Conservation (phyloP, 768 basidiomycete species). For the Hydnomerulius pinastri region DNA sequence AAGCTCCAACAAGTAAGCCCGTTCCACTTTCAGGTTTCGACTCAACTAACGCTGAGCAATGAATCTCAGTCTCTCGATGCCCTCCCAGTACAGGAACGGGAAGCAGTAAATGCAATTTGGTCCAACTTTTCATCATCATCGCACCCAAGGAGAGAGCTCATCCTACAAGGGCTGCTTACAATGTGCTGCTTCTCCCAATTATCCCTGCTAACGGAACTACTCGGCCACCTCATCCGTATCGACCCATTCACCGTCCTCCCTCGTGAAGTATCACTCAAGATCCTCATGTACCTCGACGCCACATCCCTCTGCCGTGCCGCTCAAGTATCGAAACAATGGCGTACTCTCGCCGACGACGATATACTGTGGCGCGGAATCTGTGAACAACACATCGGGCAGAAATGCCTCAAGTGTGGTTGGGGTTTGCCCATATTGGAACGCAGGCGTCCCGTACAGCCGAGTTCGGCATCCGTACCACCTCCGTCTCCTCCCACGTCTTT, state of each 20-base stretch:
- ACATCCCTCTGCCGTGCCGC: constrained; percentile 92
- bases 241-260: constrained; percentile 93
- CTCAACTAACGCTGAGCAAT: constrained; percentile 8
- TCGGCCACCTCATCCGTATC: constrained; percentile 89
- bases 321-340: constrained; percentile 87
- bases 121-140: constrained; percentile 95
- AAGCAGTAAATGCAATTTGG: constrained; percentile 91
- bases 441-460: constrained; percentile 48
- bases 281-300: constrained; percentile 89
- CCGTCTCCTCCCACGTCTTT: constrained; percentile 26
- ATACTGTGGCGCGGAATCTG: constrained; percentile 95
- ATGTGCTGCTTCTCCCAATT: constrained; percentile 99
- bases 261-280: constrained; percentile 83
- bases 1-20: constrained; percentile 83
- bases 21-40: background rate
- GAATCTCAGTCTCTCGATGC: constrained; percentile 79
- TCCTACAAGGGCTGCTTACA: constrained; percentile 94
- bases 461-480: constrained; percentile 36
- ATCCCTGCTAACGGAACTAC: constrained; percentile 91
- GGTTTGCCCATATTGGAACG: constrained; percentile 90
- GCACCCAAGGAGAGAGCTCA: constrained; percentile 87
- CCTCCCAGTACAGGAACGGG: constrained; percentile 81
- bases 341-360: constrained; percentile 89
- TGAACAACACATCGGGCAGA: constrained; percentile 97
- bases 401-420: constrained; percentile 97